Percentiles rank a stretch among this genome's conserved stretches.
Conservation (phyloP, 179 eudicot species). For the Drosera spatulata region DNA sequence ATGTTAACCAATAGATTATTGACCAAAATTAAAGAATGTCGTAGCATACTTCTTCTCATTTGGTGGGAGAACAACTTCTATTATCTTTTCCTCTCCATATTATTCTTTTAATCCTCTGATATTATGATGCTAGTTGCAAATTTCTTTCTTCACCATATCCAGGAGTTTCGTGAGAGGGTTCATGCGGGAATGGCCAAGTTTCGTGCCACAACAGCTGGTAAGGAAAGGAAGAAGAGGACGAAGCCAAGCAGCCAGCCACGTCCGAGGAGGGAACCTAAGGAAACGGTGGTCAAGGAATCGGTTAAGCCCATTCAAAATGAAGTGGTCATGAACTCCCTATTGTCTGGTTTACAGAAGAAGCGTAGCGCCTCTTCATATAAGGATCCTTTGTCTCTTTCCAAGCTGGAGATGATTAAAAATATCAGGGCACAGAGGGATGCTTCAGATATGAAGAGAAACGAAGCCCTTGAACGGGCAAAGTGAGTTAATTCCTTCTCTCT, state of each 20-base stretch:
- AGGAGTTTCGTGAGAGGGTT: slow-evolving; percentile 70
- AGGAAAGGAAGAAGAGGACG: slow-evolving; percentile 37
- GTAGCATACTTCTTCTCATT: too few species aligned
- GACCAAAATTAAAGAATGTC: too few species aligned
- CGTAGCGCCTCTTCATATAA: slow-evolving; percentile 39
- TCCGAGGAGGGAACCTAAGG: slow-evolving; percentile 21
- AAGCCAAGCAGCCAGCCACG: slow-evolving; percentile 31
- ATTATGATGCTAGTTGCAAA: too few species aligned
- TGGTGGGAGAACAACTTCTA: too few species aligned
- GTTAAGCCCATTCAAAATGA: slow-evolving; percentile 11
- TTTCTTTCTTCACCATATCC: slow-evolving; percentile 1
- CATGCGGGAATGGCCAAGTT: slow-evolving; percentile 47
- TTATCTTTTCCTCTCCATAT: too few species aligned
- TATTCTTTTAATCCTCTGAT: too few species aligned
- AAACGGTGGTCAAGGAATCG: slow-evolving; percentile 16
- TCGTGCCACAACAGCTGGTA: slow-evolving; percentile 43
- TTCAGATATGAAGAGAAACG: slow-evolving; percentile 36
- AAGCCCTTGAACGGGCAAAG: slow-evolving; percentile 73
- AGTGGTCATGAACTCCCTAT: slow-evolving; percentile 15
- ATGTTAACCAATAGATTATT: too few species aligned
- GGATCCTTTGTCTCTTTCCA: slow-evolving; percentile 76
- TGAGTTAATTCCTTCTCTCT: slow-evolving; percentile 18
- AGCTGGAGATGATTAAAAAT: slow-evolving; percentile 82
- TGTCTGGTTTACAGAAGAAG: slow-evolving; percentile 21
- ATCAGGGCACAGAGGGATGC: slow-evolving; percentile 72